Evolutionary conservation across 2,329 filamentous ascomycete species (phyloP).

Genomic region (Pleurostoma richardsiae): DNA sequence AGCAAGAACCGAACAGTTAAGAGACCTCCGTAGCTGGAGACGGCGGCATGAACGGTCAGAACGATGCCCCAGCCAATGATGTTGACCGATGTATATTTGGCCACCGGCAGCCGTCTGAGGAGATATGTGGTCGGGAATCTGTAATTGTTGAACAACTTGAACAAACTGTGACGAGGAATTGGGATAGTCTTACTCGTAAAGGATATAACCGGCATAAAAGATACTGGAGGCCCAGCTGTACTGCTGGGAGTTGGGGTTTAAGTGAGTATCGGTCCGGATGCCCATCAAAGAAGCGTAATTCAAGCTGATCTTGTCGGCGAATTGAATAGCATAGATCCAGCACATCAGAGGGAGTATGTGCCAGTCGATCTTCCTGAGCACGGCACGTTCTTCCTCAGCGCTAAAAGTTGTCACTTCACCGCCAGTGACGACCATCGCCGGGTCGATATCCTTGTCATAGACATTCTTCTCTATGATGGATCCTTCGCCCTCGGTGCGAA

Average conservation of each 20-base stretch:
- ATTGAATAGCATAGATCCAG: conserved; percentile 53
- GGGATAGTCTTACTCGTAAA: conserved; percentile 10
- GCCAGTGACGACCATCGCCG: background rate
- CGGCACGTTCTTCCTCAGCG: background rate
- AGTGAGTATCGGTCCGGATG: conserved; percentile 8
- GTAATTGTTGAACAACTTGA: background rate
- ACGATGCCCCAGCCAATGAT: conserved; percentile 33
- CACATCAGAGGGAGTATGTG: conserved; percentile 51
- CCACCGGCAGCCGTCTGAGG: conserved; percentile 24
- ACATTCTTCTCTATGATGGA: background rate
- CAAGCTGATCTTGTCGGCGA: conserved; percentile 54
- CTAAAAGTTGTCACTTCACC: background rate
- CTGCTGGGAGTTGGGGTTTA: conserved; percentile 8
- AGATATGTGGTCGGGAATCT: conserved; percentile 21
- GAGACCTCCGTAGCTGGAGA: conserved; percentile 14
- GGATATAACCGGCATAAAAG: conserved; percentile 14
- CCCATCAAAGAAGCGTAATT: conserved; percentile 39
- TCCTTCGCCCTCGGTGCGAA: background rate
- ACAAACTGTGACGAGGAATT: conserved; percentile 5
- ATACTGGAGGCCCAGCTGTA: conserved; percentile 14
- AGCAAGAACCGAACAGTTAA: conserved; percentile 14
- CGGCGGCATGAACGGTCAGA: conserved; percentile 14
- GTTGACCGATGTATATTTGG: conserved; percentile 26
- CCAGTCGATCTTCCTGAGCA: conserved; percentile 54
- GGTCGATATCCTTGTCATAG: conserved; percentile 1